Percentiles rank a stretch among this genome's conserved stretches.
Evolutionary conservation across 2,329 filamentous ascomycete genomes (phyloP).

Genomic region (Fusarium sp.): DNA sequence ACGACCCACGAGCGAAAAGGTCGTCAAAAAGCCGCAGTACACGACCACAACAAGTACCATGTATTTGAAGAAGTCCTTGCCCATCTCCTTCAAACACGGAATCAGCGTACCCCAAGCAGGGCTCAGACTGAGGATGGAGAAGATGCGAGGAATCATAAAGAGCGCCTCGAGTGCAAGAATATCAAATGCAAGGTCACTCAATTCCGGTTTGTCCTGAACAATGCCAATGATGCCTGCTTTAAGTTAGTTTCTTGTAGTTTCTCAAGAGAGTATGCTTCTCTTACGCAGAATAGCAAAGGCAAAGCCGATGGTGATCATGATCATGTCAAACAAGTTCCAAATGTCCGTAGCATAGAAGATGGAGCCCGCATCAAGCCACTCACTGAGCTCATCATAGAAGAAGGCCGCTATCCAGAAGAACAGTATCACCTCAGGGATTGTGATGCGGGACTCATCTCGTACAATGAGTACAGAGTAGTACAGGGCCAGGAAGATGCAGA

Average conservation of each 20-base stretch:
- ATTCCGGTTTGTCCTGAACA: slow-evolving; percentile 68
- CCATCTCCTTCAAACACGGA: slow-evolving; percentile 94
- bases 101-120: slow-evolving; percentile 93
- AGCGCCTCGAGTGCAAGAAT: slow-evolving; percentile 90
- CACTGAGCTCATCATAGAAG: slow-evolving; percentile 88
- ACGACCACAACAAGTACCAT: slow-evolving; percentile 84
- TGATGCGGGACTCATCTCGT: slow-evolving; percentile 76
- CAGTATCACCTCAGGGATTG: slow-evolving; percentile 77
- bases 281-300: slow-evolving; percentile 80
- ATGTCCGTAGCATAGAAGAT: slow-evolving; percentile 89
- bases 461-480: slow-evolving; percentile 91
- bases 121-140: slow-evolving; percentile 87
- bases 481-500: slow-evolving; percentile 79
- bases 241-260: slow-evolving; percentile 11
- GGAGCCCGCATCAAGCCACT: slow-evolving; percentile 87
- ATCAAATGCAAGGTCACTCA: slow-evolving; percentile 88
- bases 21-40: slow-evolving; percentile 91
- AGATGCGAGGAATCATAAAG: slow-evolving; percentile 91
- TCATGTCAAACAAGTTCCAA: slow-evolving; percentile 82
- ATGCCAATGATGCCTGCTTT: slow-evolving; percentile 52
- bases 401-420: slow-evolving; percentile 92
- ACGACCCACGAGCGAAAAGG: slow-evolving; percentile 83
- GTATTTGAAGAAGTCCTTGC: slow-evolving; percentile 91
- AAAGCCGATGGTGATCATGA: slow-evolving; percentile 80
- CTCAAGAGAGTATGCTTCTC: slow-evolving; percentile 50